Evolutionary conservation across 1,284 basidiomycete species (phyloP).

Genomic region (Trametes pubescens): DNA sequence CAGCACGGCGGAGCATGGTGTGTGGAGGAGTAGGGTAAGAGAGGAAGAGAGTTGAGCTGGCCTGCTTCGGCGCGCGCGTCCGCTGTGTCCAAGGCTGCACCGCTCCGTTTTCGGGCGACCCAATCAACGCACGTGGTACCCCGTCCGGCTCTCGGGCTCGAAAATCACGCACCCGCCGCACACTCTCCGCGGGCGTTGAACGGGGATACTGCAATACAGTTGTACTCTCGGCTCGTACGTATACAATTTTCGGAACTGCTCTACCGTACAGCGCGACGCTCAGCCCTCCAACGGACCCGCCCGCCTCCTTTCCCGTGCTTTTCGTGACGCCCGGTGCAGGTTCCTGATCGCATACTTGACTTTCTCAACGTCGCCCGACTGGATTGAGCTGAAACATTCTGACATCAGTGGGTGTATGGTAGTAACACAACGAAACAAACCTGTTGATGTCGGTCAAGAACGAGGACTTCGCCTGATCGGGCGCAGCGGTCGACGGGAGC

Average conservation of each 20-base stretch:
- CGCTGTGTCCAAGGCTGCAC: constrained; percentile 24
- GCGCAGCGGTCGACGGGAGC: constrained; percentile 69
- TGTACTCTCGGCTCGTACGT: constrained; percentile 19
- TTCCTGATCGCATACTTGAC: constrained; percentile 79
- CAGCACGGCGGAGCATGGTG: constrained; percentile 66
- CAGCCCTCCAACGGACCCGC: constrained; percentile 51
- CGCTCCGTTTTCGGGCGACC: constrained; percentile 25
- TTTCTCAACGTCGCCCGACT: constrained; percentile 72
- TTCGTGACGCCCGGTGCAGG: constrained; percentile 72
- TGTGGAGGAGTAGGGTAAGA: constrained; percentile 52
- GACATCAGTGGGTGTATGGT: constrained; percentile 7
- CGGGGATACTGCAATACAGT: constrained; percentile 15
- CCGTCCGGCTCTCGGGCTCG: constrained; percentile 18
- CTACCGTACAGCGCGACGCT: constrained; percentile 26
- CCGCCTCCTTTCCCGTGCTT: constrained; percentile 72
- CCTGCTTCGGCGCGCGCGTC: constrained; percentile 25
- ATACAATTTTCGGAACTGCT: constrained; percentile 26
- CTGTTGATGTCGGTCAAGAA: constrained; percentile 79
- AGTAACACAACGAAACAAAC: constrained; percentile 49
- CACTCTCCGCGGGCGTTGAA: background rate
- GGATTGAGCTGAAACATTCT: constrained; percentile 60
- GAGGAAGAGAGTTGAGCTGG: constrained; percentile 34
- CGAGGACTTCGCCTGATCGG: constrained; percentile 74
- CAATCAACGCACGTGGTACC: constrained; percentile 29
- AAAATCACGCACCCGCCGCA: constrained; percentile 13